Percentiles rank a stretch among this genome's conserved stretches.
These are phyloP conservation scores for Pythium apleroticum DNA, from an alignment of 352 stramenopile genomes.

Conservation along the genomic window DNA sequence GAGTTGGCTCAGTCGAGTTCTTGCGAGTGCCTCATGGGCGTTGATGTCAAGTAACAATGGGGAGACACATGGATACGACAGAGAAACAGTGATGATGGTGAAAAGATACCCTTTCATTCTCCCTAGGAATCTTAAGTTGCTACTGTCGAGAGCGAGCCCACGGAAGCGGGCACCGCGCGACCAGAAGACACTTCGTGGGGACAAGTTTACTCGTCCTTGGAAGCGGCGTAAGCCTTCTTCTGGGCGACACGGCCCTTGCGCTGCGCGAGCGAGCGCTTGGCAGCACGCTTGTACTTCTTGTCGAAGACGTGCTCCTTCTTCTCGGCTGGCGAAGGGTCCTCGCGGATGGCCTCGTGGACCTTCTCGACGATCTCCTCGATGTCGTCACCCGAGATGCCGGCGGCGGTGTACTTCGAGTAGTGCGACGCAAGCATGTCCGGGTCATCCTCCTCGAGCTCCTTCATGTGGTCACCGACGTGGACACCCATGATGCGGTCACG, in stretches of 20 bases:
- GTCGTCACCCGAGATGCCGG: conserved; percentile 92
- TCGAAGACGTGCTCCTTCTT: conserved; percentile 93
- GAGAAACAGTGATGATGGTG: background rate
- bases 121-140: conserved; percentile 2
- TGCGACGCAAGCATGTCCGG: conserved; percentile 97
- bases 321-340: conserved; percentile 91
- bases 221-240: conserved; percentile 95
- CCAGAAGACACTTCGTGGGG: conserved; percentile 5
- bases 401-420: conserved; percentile 95
- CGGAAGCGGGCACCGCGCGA: background rate
- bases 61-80: too few species aligned
- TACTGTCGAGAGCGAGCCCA: background rate
- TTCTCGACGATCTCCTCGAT: conserved; percentile 91
- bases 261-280: conserved; percentile 94
- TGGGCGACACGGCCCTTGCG: conserved; percentile 94
- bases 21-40: too few species aligned
- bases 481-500: conserved; percentile 98
- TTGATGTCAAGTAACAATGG: too few species aligned
- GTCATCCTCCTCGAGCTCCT: conserved; percentile 99
- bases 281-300: conserved; percentile 93
- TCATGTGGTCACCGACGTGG: conserved; percentile 99
- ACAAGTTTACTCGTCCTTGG: conserved; percentile 28
- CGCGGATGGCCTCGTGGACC: conserved; percentile 97
- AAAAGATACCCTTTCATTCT: conserved; percentile 10
- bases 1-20: too few species aligned